Evolutionary conservation across 345 rosid genomes (phyloP).

Genomic region (Syzygium aqueum): DNA sequence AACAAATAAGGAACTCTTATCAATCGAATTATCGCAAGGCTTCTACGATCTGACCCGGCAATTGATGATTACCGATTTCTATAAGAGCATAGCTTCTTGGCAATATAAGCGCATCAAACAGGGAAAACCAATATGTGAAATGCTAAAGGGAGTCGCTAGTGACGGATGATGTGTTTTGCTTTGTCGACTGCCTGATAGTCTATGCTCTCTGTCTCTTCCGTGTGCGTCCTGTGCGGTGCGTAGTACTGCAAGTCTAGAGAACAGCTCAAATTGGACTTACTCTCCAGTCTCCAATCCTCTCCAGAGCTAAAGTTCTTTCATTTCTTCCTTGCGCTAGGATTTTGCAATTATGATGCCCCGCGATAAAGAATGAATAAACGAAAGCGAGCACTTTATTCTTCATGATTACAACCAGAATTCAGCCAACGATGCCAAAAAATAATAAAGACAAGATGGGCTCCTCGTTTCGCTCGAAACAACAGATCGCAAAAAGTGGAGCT

Average conservation of each 20-base stretch:
- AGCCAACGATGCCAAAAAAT: neutral
- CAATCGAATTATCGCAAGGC: neutral
- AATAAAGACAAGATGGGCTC: neutral
- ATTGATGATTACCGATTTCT: neutral
- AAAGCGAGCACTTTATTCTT: neutral
- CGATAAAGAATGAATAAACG: neutral
- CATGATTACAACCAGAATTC: neutral
- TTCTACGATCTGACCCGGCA: rapidly evolving
- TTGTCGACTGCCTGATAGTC: neutral
- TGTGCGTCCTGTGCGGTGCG: neutral
- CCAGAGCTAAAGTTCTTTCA: neutral
- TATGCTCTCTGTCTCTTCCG: neutral
- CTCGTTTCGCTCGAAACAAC: neutral
- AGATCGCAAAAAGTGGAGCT: neutral
- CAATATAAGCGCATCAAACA: neutral
- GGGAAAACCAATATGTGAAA: neutral
- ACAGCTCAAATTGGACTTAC: neutral
- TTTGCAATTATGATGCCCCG: neutral
- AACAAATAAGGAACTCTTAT: neutral
- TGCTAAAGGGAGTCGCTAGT: neutral
- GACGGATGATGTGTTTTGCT: neutral
- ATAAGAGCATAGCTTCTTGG: neutral
- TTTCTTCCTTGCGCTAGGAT: neutral
- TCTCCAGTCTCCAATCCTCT: neutral
- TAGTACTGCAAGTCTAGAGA: neutral